Evolutionary conservation across 2,329 filamentous ascomycete genomes (phyloP), one percentile per base, ranked within the genome.

Genomic region (Neofusicoccum umdonicola): DNA sequence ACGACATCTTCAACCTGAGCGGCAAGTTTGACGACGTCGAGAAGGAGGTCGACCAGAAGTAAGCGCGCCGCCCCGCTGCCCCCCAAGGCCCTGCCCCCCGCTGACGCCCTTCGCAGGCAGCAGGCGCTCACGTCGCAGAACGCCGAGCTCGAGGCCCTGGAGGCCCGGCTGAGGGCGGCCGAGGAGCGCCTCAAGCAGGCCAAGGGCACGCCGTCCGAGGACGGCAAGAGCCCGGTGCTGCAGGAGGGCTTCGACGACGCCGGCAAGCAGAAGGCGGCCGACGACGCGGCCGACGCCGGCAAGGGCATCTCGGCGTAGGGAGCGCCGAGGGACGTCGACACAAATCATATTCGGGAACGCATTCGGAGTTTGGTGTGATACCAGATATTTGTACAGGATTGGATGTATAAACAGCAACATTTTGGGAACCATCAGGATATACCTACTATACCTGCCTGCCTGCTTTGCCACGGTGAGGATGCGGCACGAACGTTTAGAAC

Each of bases 1-100:
- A 94, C 82, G 90, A 92, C 75, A 90, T 96, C 71, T 97, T 97
- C 82, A 90, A 90, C 73, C 88, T 97, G 74, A 91, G 95, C 71
- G 90, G 88, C 77, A 89, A 89, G 70, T 78, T 95, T 65, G 87
- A 89, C 72, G 85, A 90, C 67, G 84, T 96, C 41, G 87, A 90
- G 72, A 84, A 89, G 75, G 87, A 90, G 69, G 87, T 97, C 66
- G 86, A 92, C 75, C 86, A 92, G 78, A 94, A 93, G 93, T 97
- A 39, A 82, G 74, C 88, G 51, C 47, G n/a, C n/a, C 56, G 17
- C 1, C 47, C 54, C 39, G 48, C 54, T 15, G 37, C 65, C n/a
- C 44, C 1, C 17, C 42, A 48, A 48, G 12, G 8, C 6, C n/a
- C 19, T 19, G 19, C 19, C n/a, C 47, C 12, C n/a, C 8, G 37